Base-by-base conservation (phyloP, 73 alveolate species). In the Paraurostyla sp. region DNA sequence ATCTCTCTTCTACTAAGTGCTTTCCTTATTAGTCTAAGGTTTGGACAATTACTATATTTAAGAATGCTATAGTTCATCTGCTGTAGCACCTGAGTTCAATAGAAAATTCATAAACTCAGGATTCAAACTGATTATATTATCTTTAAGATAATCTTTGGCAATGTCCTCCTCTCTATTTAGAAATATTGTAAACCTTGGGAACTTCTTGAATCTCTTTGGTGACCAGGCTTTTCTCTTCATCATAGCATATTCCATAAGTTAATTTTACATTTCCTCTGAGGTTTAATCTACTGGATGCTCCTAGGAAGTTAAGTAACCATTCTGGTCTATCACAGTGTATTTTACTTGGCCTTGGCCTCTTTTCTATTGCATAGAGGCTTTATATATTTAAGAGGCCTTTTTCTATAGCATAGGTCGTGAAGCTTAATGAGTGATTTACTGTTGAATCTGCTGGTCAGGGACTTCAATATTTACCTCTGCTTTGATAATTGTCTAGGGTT, bases 111-210 rank as follows among this genome's bases (percentile, higher is more conserved):
- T 83, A 41, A 83, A 83, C 35, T 83, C 92, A 25, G 92, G 92
- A 58, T 83, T 83, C 4, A 83, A 43, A 30, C 84, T 56, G 20
- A 83, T 83, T 11, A 62, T 83, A 49, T 83, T 60, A 52, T 83
- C 92, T 60, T 83, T 83, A 22, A 83, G n/a, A 32, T 83, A 63
- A 20, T 82, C 91, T 11, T 57, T 54, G 32, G 49, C 71, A 27
- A 9, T 69, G 11, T 83, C 92, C 41, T 90, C 92, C 23, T 62
- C 92, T 49, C 85, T 20, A 25, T 42, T 56, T 35, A 83, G 60
- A 46, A 83, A 83, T 43, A 83, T 83, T 0, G 92, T 83, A 58
- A 83, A 85, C 48, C 92, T 85, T 4, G 92, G 92, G 59, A 85
- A 85, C 68, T 54, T 43, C 76, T 85, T 85, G 57, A 68, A 85